Evolutionary conservation across 306 rosid species (phyloP), one percentile per base, ranked within the genome.

Genomic region (Coriaria nepalensis): DNA sequence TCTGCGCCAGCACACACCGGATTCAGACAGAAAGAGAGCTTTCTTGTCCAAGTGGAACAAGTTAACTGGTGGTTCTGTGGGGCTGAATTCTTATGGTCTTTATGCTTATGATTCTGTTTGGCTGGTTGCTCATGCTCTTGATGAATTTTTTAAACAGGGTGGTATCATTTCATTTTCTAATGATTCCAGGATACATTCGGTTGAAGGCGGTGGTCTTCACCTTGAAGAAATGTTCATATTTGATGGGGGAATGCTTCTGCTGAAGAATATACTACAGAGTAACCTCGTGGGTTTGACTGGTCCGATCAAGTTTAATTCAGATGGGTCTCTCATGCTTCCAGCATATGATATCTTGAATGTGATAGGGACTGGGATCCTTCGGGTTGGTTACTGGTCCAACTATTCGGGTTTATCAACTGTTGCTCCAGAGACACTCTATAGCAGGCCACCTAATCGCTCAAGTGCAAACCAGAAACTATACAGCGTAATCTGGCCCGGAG

Each of bases 371-470:
- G 98, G 98, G 38, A 38, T 72, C 49, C 80, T 74, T 29, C 62
- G 49, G 61, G 49, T 90, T 42, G 98, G 98, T 65, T 85, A 92
- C 76, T 92, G 98, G 96, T 79, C 79, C 47, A 92, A 85, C 83
- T 85, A 92, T 63, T 81, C 95, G 69, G 95, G 94, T 50, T 44
- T 92, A 51, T 92, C 96, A 57, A 49, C 67, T 61, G 68, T 75
- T 8, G 53, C 86, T 53, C 98, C 98, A 2, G 96, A 85, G 81
- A 68, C 55, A 14, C 70, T 85, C 54, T 82, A 82, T 64, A 62
- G 64, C 13, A 79, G 60, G 62, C 95, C 94, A 50, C 75, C 87
- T 56, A 92, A 85, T 66, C 80, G 70, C 38, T 92, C 98, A 9
- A 70, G 52, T 35, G 79, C 71, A 67, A 81, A 71, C 52, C 93